Evolutionary conservation across 108 stramenopile genomes (phyloP).

Genomic region (Skeletonema costatum): DNA sequence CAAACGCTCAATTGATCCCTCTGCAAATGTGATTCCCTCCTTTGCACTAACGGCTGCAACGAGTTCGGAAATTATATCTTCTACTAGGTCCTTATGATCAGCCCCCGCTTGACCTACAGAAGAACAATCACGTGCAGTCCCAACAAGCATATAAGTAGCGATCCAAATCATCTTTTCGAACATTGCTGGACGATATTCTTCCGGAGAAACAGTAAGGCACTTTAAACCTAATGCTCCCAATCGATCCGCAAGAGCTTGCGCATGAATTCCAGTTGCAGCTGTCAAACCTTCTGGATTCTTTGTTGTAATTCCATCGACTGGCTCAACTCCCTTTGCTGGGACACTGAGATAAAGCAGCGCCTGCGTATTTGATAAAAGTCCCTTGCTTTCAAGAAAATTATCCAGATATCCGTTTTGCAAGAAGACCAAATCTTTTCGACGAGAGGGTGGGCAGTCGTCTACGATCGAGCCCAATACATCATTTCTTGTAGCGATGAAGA

Average conservation of each 20-base stretch:
- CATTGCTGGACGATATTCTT: conserved; percentile 76
- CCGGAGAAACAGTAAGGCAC: conserved; percentile 72
- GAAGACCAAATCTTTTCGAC: conserved; percentile 90
- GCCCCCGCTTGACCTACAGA: conserved; percentile 77
- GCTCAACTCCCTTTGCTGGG: conserved; percentile 76
- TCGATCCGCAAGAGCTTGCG: conserved; percentile 78
- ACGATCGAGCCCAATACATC: conserved; percentile 90
- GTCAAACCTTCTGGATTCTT: conserved; percentile 93
- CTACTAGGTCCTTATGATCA: conserved; percentile 67
- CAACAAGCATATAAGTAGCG: conserved; percentile 89
- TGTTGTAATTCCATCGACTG: conserved; percentile 90
- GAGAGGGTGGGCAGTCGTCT: conserved; percentile 67
- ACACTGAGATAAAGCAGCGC: conserved; percentile 88
- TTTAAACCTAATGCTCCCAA: conserved; percentile 70
- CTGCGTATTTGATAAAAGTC: conserved; percentile 81
- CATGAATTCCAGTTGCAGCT: conserved; percentile 84
- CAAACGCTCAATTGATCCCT: conserved; percentile 69
- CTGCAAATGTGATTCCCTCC: conserved; percentile 65
- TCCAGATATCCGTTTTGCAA: conserved; percentile 93
- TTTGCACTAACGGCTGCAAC: conserved; percentile 55
- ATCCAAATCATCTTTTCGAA: conserved; percentile 97
- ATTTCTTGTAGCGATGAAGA: conserved; percentile 90
- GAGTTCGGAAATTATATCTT: conserved; percentile 69
- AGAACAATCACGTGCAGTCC: conserved; percentile 75
- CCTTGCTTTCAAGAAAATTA: conserved; percentile 67